Conservation (phyloP, 176 grass and related monocot species). For the Otatea glauca region DNA sequence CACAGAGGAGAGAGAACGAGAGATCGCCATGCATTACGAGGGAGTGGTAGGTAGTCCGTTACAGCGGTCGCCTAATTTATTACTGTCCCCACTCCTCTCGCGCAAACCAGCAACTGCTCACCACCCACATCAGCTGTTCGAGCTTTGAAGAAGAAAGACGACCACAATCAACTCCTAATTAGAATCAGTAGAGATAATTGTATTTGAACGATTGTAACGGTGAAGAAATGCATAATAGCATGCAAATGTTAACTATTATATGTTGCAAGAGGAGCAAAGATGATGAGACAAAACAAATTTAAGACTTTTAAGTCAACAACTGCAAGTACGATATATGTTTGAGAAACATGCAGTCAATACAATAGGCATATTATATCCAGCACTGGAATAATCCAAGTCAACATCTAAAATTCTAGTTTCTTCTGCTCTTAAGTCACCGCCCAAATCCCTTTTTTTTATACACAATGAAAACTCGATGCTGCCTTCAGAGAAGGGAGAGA, state of each 20-base stretch:
- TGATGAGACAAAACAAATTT: neutral
- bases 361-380: neutral
- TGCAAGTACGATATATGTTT: neutral
- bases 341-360: neutral
- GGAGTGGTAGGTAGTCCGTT: no score
- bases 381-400: neutral
- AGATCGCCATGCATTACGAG: no score
- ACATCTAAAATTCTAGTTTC: neutral
- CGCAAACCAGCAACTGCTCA: no score
- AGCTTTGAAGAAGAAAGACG: no score
- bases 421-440: neutral
- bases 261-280: neutral
- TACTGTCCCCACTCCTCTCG: no score
- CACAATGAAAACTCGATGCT: neutral
- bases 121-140: no score
- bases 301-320: neutral
- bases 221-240: neutral
- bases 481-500: neutral
- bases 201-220: neutral
- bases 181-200: no score
- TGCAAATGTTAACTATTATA: neutral
- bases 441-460: neutral
- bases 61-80: no score
- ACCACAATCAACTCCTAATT: no score
- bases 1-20: no score